phyloP scores from a whole-genome alignment of 2,329 filamentous ascomycete species.

The Leptographium radiaticola region DNA sequence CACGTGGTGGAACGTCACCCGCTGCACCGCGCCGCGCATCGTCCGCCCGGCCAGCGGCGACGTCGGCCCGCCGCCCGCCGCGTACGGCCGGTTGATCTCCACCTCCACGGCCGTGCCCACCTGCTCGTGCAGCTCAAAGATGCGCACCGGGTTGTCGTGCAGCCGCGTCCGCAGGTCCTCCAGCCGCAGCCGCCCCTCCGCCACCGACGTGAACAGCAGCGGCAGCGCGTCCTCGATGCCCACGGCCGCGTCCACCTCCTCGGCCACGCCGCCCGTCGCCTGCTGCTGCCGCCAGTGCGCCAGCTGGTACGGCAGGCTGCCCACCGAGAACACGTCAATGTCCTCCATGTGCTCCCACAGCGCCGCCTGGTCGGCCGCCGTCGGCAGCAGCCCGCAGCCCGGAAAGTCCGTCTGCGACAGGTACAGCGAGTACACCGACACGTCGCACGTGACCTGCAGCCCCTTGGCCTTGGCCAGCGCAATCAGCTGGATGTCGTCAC shows the following conservation, averaged over 20 bases:
- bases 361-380: slow-evolving; percentile 53
- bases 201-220: slow-evolving; percentile 61
- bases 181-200: slow-evolving; percentile 58
- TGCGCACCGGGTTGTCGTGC: slow-evolving; percentile 67
- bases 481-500: slow-evolving; percentile 67
- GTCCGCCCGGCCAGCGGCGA: slow-evolving; percentile 59
- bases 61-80: slow-evolving; percentile 34
- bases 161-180: slow-evolving; percentile 60
- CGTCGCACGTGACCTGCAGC: slow-evolving; percentile 70
- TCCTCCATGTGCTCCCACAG: slow-evolving; percentile 61
- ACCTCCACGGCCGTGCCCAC: slow-evolving; percentile 60
- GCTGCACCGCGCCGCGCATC: slow-evolving; percentile 57
- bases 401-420: slow-evolving; percentile 59
- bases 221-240: slow-evolving; percentile 65
- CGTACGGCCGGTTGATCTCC: slow-evolving; percentile 60
- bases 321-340: slow-evolving; percentile 70
- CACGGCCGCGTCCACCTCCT: slow-evolving; percentile 36
- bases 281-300: slow-evolving; percentile 36
- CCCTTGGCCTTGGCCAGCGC: slow-evolving; percentile 69
- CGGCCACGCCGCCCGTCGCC: slow-evolving; percentile 19
- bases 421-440: slow-evolving; percentile 69
- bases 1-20: slow-evolving; percentile 62
- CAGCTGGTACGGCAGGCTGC: slow-evolving; percentile 66
- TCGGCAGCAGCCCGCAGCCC: slow-evolving; percentile 52
- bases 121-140: slow-evolving; percentile 75